Evolutionary conservation across 2,329 filamentous ascomycete species (phyloP), one percentile per base, ranked within the genome.

Genomic region (Teratosphaeria zuluensis): DNA sequence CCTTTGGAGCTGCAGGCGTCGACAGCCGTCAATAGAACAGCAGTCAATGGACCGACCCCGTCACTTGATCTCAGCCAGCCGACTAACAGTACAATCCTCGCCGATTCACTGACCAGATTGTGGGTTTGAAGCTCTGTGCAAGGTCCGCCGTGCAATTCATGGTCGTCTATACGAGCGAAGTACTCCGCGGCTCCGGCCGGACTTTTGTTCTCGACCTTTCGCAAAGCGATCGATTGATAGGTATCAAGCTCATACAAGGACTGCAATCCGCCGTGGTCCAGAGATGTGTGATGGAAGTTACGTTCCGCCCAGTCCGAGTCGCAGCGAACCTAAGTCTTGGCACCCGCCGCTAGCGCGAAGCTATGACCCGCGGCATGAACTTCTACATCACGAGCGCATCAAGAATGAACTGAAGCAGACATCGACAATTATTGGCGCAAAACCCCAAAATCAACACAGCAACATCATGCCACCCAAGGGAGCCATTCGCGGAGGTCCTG

Each of bases 401-500:
- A 55, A 28, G 8, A 21, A 12, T 14, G 51, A 2, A 21, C 4
- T 14, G 51, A 2, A 56, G 38, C 42, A 48, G 12, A 42, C 14
- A 51, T 9, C 5, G 2, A 51, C 12, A 56, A 9, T 32, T n/a
- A 35, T 53, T 21, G 9, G 35, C 35, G 35, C 35, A 54, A 54
- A n/a, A 7, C 53, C 9, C 31, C 16, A 4, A 33, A 28, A 33
- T 1, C 8, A 14, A 7, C 51, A 9, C 16, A n/a, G 21, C 8
- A 31, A 7, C 55, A 56, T 12, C 32, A 70, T 70, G 67, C 66
- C 68, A 53, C 64, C 68, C 51, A 69, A 69, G 60, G 62, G 56
- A 56, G 55, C 58, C 42, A 59, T 63, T 53, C 58, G 64, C 55
- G 63, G 65, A 33, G 62, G 58, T 32, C 52, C 28, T 4, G 58